Conservation (phyloP, 1,139 yeast genomes). For the Nakaseomyces bracarensis region DNA sequence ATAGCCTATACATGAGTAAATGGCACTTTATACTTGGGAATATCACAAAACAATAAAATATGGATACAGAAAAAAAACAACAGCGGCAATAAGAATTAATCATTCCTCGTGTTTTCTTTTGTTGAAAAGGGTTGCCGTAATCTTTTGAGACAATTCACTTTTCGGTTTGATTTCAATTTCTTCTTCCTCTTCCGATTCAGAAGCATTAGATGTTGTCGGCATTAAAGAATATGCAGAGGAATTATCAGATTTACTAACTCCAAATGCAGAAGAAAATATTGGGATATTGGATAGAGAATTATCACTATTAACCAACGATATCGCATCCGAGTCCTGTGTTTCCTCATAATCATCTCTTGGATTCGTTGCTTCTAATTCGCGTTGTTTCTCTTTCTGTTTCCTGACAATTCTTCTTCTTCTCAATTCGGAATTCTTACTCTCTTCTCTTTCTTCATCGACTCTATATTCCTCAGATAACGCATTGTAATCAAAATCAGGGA, state of each 20-base stretch:
- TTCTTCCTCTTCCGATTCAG: slow-evolving; percentile 20
- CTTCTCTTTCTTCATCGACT: slow-evolving; percentile 20
- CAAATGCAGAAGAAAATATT: slow-evolving; percentile 21
- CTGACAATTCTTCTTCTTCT: slow-evolving; percentile 28
- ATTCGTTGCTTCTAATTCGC: slow-evolving; percentile 8
- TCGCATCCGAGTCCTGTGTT: slow-evolving; percentile 27
- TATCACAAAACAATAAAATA: neutral
- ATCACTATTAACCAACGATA: slow-evolving; percentile 31
- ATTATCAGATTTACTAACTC: slow-evolving; percentile 11
- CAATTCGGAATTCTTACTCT: slow-evolving; percentile 25
- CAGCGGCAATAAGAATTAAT: neutral
- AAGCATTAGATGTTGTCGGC: slow-evolving; percentile 17
- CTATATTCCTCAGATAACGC: slow-evolving; percentile 14
- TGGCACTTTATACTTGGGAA: no score
- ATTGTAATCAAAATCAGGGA: slow-evolving; percentile 44
- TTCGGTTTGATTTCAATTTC: slow-evolving; percentile 14
- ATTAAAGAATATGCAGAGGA: slow-evolving; percentile 12
- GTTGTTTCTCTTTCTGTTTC: slow-evolving; percentile 16
- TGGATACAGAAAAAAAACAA: neutral
- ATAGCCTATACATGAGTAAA: no score
- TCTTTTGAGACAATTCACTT: slow-evolving; percentile 18
- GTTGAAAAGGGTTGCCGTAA: slow-evolving; percentile 25
- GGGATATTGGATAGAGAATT: slow-evolving; percentile 31
- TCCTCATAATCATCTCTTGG: slow-evolving; percentile 13
- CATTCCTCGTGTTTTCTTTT: slow-evolving; percentile 15